Evolutionary conservation across 2,329 filamentous ascomycete genomes (phyloP).

Genomic region (Aspergillus ochraceoroseus): DNA sequence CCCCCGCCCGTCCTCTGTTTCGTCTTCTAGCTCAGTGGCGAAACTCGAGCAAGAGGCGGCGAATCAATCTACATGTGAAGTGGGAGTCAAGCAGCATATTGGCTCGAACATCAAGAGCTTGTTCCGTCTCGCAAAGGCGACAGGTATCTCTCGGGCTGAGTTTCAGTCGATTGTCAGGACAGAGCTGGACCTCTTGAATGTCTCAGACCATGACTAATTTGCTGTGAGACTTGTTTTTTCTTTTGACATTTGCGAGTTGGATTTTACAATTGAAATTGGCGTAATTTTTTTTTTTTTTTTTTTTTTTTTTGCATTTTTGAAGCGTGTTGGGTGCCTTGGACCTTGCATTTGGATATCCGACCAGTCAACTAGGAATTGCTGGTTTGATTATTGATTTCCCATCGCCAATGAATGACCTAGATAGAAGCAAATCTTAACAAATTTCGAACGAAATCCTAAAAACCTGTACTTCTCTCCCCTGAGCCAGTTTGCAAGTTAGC

Average conservation of each 20-base stretch:
- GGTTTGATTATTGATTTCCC: too few relatives aligned
- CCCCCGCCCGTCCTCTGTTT: slow-evolving; percentile 42
- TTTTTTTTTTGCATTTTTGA: slow-evolving; percentile 15
- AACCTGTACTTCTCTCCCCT: not conserved
- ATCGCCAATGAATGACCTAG: too few relatives aligned
- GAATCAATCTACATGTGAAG: slow-evolving; percentile 51
- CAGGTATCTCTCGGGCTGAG: slow-evolving; percentile 55
- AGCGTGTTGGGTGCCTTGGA: slow-evolving; percentile 20
- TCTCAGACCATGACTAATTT: slow-evolving; percentile 47
- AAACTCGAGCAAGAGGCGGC: slow-evolving; percentile 52
- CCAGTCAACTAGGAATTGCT: too few relatives aligned
- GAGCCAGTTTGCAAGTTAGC: not conserved
- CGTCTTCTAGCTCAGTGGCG: slow-evolving; percentile 47
- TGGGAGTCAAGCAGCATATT: slow-evolving; percentile 60
- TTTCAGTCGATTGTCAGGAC: slow-evolving; percentile 57
- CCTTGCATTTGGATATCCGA: slow-evolving; percentile 16
- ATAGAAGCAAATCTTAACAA: slow-evolving; percentile 1
- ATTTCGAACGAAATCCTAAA: not conserved
- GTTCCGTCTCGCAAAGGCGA: slow-evolving; percentile 55
- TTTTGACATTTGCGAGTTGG: slow-evolving; percentile 10
- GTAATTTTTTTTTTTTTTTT: too few relatives aligned
- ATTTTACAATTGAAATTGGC: slow-evolving; percentile 23
- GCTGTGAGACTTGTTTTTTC: slow-evolving; percentile 1
- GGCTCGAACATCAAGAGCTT: slow-evolving; percentile 60
- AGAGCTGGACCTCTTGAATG: slow-evolving; percentile 55